Evolutionary conservation across 768 basidiomycete genomes (phyloP).

Genomic region (Rhizopogon sp.): DNA sequence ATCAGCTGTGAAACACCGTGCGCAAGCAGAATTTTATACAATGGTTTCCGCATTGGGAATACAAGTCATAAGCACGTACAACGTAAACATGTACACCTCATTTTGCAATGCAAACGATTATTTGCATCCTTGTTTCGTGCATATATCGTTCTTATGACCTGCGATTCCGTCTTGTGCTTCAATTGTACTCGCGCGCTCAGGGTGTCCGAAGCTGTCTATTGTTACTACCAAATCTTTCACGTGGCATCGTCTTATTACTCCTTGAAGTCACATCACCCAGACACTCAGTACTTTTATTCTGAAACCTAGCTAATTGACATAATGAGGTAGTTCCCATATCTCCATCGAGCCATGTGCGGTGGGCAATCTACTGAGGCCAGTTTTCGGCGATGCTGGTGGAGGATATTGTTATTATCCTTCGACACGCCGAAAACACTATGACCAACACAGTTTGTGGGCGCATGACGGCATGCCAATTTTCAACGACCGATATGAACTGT

Average conservation of each 20-base stretch:
- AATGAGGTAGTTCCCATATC: neutral
- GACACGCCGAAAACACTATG: neutral
- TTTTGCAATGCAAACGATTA: neutral
- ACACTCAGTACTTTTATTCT: neutral
- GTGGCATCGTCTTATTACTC: neutral
- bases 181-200: neutral
- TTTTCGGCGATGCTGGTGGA: neutral
- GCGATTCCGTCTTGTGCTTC: neutral
- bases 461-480: neutral
- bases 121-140: neutral
- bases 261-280: neutral
- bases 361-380: neutral
- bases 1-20: neutral
- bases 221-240: neutral
- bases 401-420: neutral
- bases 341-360: neutral
- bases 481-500: constrained; percentile 1
- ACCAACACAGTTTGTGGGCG: constrained; percentile 1
- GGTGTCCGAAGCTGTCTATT: neutral
- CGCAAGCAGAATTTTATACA: neutral
- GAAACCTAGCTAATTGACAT: neutral
- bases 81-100: neutral
- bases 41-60: constrained; percentile 5
- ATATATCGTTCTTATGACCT: neutral
- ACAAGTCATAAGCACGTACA: neutral